phyloP scores from a whole-genome alignment of 495 filamentous ascomycete species.

The Hyaloscypha bicolor region DNA sequence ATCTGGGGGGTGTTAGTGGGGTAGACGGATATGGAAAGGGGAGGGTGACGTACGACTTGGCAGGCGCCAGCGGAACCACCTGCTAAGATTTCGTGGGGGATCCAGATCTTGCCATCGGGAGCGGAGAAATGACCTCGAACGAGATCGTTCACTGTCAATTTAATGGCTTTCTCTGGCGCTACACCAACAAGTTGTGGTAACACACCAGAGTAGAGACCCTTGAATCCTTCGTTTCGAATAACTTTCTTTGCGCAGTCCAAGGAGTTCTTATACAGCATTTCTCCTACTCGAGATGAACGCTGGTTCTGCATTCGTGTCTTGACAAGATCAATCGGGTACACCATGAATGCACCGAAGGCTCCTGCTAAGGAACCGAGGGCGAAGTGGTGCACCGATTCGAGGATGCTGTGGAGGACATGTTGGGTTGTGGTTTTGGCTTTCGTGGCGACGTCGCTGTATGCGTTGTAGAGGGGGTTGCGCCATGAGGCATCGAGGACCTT shows the following conservation, averaged over 20 bases:
- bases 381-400: constrained; percentile 89
- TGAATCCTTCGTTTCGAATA: constrained; percentile 86
- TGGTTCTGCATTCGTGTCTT: constrained; percentile 99
- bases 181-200: constrained; percentile 95
- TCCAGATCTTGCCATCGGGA: constrained; percentile 73
- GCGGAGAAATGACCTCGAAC: constrained; percentile 78
- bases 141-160: constrained; percentile 95
- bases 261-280: constrained; percentile 94
- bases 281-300: constrained; percentile 74
- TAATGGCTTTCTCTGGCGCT: constrained; percentile 98
- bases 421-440: constrained; percentile 49
- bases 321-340: constrained; percentile 97
- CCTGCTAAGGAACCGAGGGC: constrained; percentile 85
- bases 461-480: constrained; percentile 54
- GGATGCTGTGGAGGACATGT: constrained; percentile 57
- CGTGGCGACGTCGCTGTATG: constrained; percentile 44
- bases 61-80: constrained; percentile 91
- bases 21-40: constrained; percentile 27
- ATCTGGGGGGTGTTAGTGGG: constrained; percentile 52
- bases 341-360: constrained; percentile 98
- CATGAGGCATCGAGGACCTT: constrained; percentile 94
- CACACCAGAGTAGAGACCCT: constrained; percentile 90
- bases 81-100: constrained; percentile 74
- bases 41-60: constrained; percentile 78
- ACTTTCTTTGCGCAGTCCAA: constrained; percentile 92